phyloP scores from a whole-genome alignment of 352 stramenopile species.

The Phytophthora citrophthora region DNA sequence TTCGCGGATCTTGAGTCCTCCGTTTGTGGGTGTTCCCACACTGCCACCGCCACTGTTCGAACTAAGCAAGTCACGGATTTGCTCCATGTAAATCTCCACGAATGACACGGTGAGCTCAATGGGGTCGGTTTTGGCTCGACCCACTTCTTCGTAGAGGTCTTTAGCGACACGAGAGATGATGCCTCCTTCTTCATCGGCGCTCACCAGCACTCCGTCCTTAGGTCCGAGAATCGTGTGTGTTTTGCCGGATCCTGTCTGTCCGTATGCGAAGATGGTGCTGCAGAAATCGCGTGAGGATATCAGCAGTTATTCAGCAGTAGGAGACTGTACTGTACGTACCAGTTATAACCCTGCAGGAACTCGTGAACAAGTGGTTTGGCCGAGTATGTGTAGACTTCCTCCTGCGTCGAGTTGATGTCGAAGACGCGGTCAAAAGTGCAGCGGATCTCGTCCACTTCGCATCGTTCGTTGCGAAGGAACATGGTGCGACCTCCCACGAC shows the following conservation, averaged over 20 bases:
- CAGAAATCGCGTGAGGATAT: constrained; percentile 1
- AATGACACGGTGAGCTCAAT: constrained; percentile 76
- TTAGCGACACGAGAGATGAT: constrained; percentile 71
- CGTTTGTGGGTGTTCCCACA: constrained; percentile 22
- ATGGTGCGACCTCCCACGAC: constrained; percentile 65
- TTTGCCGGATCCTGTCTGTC: constrained; percentile 92
- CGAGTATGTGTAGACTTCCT: constrained; percentile 74
- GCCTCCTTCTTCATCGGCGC: constrained; percentile 60
- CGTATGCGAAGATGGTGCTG: constrained; percentile 90
- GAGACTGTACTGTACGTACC: constrained; percentile 31
- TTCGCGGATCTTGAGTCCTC: constrained; percentile 78
- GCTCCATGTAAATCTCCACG: constrained; percentile 92
- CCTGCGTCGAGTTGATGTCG: constrained; percentile 56
- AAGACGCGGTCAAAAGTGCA: constrained; percentile 83
- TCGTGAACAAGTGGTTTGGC: constrained; percentile 70
- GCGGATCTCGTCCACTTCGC: constrained; percentile 76
- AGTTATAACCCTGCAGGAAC: constrained; percentile 81
- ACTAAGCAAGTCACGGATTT: constrained; percentile 76
- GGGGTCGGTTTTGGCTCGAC: constrained; percentile 27
- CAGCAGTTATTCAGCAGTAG: not conserved
- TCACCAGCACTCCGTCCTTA: constrained; percentile 65
- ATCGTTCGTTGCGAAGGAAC: constrained; percentile 69
- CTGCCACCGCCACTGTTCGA: constrained; percentile 22
- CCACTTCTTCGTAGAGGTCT: constrained; percentile 54
- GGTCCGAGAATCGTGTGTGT: constrained; percentile 87